Evolutionary conservation across 1,284 basidiomycete species (phyloP), one percentile per base, ranked within the genome.

Genomic region (Malassezia sympodialis): DNA sequence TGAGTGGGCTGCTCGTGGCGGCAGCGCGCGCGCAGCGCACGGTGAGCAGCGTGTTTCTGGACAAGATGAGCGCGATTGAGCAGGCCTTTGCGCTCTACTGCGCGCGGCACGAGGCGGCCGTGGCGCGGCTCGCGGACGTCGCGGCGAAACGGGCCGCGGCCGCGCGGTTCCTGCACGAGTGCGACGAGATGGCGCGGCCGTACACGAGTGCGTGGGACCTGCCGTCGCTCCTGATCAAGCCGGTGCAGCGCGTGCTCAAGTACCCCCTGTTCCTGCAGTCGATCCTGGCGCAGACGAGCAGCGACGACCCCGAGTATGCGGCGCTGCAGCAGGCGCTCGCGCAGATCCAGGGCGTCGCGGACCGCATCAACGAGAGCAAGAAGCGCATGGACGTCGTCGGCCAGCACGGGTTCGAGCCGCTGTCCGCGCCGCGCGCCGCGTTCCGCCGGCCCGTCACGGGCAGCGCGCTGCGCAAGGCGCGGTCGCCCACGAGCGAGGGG

Each of bases 191-290:
- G 12, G 69, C 72, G n/a, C 62, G 69, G 8, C 47, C 57, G 17
- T 61, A 72, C 39, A 51, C 55, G 0, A 86, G 90, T 67, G 88
- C 90, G 1, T 96, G 90, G 91, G 90, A 96, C 75, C 82, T 96
- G 41, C 81, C 86, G 7, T 93, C 89, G 1, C 81, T 94, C 58
- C 83, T 94, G 57, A 94, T 90, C 75, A 77, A 77, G 58, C 76
- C 76, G 2, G 76, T 77, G 1, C 76, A 77, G 60, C 71, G 76
- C 5, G 72, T 74, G 34, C 69, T 73, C 64, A 94, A 93, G 74
- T 96, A 96, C 72, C 85, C 90, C 0, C 80, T 94, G 11, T 81
- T 96, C 17, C 82, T 96, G 34, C 77, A 78, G 17, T 83, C 88
- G 47, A 84, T 96, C 54, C 80, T 75, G 17, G 62, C 63, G 10